Base-by-base conservation (phyloP, 2,329 filamentous ascomycete genomes). In the Sphaerostilbella broomeana region DNA sequence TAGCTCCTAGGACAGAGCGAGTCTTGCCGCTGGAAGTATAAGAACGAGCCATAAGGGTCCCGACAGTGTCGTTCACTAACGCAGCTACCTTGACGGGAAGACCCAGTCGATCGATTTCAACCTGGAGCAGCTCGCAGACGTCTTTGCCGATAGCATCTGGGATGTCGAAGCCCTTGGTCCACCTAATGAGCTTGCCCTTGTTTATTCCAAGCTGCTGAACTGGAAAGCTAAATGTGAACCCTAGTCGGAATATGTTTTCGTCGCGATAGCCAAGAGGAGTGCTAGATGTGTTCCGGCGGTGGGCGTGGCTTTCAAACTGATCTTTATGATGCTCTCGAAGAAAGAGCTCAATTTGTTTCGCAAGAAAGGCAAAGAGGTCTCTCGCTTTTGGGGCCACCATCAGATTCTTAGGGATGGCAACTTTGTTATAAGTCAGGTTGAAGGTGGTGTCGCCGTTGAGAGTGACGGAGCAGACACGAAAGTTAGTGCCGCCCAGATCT, bases 141-240 rank as follows among this genome's bases (percentile, higher is more conserved):
- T 98, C 92, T 64, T 95, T 84, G 53, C 90, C 92, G 43, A 98
- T 65, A 1, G 89, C 86, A 58, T 97, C 92, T n/a, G 81, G 76
- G 50, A 98, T 97, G 59, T 97, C 87, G 59, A 95, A 98, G 37
- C 92, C 92, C 70, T 98, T 98, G 42, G 92, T 98, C 92, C 92
- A 98, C 52, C 92, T 81, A 64, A 95, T 92, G 39, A 98, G 73
- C 42, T 81, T 84, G 45, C 92, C 92, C 66, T 88, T 90, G 73
- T 97, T 97, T 61, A 98, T 95, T 26, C 87, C 89, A 42, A 85
- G 73, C 62, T 98, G 92, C 59, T 94, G 79, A 26, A 97, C 89
- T 3, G 92, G 92, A 68, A 97, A 98, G 59, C 86, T 94, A 66
- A 98, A 98, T 38, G 92, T 98, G 67, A 98, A 98, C n/a, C 92